These are phyloP conservation scores for Oehlia diaphana DNA, from an alignment of 192 early-diverging fungal species.

Conservation along the genomic window DNA sequence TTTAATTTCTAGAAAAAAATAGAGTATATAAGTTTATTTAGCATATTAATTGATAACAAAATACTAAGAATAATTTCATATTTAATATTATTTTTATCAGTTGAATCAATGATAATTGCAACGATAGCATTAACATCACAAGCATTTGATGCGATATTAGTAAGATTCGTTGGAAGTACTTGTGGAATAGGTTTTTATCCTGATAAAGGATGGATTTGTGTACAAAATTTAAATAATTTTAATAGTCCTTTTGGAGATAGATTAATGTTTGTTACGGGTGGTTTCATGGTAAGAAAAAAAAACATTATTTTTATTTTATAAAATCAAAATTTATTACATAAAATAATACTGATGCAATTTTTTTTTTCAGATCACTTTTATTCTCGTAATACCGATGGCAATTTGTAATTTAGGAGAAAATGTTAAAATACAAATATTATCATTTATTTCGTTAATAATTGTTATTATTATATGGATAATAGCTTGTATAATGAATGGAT, in stretches of 20 bases:
- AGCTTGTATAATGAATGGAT: slow-evolving; percentile 50
- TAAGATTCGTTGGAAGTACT: not conserved
- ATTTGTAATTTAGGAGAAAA: not conserved
- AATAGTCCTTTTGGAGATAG: slow-evolving; percentile 4
- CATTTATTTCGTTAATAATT: slow-evolving; percentile 51
- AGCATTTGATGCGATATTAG: not conserved
- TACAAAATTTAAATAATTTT: not conserved
- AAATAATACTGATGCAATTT: not conserved
- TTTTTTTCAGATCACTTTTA: not conserved
- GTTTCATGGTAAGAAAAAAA: slow-evolving; percentile 2
- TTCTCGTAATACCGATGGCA: not conserved
- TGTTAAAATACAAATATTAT: slow-evolving; percentile 43
- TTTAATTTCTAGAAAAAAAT: not conserved
- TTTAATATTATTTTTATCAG: not conserved
- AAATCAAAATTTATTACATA: too few species aligned
- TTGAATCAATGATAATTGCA: slow-evolving; percentile 8
- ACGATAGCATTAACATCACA: slow-evolving; percentile 13
- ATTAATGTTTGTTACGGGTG: not conserved
- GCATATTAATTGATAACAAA: not conserved
- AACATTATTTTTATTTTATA: too few species aligned
- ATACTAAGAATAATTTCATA: not conserved
- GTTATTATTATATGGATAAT: slow-evolving; percentile 59
- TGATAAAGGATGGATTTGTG: not conserved
- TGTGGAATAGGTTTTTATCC: slow-evolving; percentile 16
- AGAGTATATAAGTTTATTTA: not conserved